Conservation (phyloP, 2,329 filamentous ascomycete genomes). For the Magnaporthales sp. region DNA sequence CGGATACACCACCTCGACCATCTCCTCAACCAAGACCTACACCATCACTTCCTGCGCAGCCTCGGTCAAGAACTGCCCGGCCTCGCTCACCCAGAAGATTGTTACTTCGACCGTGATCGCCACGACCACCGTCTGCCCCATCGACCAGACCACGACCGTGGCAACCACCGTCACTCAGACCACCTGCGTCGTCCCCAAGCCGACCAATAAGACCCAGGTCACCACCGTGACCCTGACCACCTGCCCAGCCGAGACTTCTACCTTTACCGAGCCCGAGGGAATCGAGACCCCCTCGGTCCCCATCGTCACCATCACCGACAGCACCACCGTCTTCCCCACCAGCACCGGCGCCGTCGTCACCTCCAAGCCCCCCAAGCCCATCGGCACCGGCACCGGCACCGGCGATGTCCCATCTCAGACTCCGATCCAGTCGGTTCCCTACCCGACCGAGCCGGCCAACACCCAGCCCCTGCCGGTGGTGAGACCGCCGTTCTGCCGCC, state of each 20-base stretch:
- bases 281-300: slow-evolving; percentile 10
- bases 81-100: slow-evolving; percentile 15
- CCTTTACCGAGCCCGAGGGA: slow-evolving; percentile 13
- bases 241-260: slow-evolving; percentile 13
- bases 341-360: not conserved
- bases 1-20: slow-evolving; percentile 14
- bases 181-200: slow-evolving; percentile 5
- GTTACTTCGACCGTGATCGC: slow-evolving; percentile 16
- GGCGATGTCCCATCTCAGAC: not conserved
- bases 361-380: not conserved
- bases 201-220: slow-evolving; percentile 9
- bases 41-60: slow-evolving; percentile 21
- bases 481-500: not conserved
- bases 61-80: slow-evolving; percentile 20
- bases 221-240: slow-evolving; percentile 14
- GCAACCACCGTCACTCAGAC: slow-evolving; percentile 1
- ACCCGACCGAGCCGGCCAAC: slow-evolving; percentile 3
- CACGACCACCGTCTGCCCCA: slow-evolving; percentile 18
- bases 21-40: slow-evolving; percentile 16
- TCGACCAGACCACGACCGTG: slow-evolving; percentile 8
- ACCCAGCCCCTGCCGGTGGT: not conserved
- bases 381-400: not conserved
- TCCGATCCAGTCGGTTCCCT: not conserved
- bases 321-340: slow-evolving; percentile 3
- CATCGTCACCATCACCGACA: slow-evolving; percentile 11